Base-by-base conservation (phyloP, 192 early-diverging fungal species). In the Coemansia sp. region DNA sequence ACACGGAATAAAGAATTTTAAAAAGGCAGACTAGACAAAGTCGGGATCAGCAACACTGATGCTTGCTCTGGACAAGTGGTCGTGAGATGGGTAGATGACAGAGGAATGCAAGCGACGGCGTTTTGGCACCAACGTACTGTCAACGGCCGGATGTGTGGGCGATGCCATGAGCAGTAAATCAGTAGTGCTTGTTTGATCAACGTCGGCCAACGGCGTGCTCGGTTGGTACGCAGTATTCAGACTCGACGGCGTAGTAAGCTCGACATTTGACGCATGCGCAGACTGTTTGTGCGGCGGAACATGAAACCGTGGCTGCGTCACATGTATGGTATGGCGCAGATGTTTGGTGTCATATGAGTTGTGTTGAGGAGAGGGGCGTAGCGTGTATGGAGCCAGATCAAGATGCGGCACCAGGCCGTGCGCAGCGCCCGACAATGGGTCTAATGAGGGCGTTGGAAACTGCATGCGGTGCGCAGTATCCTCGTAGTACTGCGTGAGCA, bases 161-260 rank as follows among this genome's bases (percentile, higher is more conserved):
- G 28, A 31, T 5, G 28, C 28, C 28, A 5, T 31, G 4, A 31
- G 28, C 28, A 31, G 28, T 31, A 31, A 31, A 6, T 31, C 28
- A 31, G 28, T 8, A 31, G 28, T 31, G 28, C 28, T 31, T 31
- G 28, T 31, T 5, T 5, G 5, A 31, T 31, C 28, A 31, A 6
- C 28, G 6, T 31, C 5, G 28, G 6, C 63, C 36, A 15, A n/a
- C 14, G 40, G 40, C 40, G 14, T 44, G 40, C 26, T 28, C 57
- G 65, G 59, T 31, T 42, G 34, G 51, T 31, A 46, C 51, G 61
- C 14, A 53, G 60, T 19, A 57, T 34, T 38, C 48, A 61, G 37
- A 36, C 71, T 73, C 12, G 71, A 62, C 14, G 71, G 71, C 53
- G 64, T 72, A 11, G 71, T 62, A 53, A 66, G 20, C 28, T 66